Conservation (phyloP, 306 rosid genomes). For the Pachyrhizus erosus region DNA sequence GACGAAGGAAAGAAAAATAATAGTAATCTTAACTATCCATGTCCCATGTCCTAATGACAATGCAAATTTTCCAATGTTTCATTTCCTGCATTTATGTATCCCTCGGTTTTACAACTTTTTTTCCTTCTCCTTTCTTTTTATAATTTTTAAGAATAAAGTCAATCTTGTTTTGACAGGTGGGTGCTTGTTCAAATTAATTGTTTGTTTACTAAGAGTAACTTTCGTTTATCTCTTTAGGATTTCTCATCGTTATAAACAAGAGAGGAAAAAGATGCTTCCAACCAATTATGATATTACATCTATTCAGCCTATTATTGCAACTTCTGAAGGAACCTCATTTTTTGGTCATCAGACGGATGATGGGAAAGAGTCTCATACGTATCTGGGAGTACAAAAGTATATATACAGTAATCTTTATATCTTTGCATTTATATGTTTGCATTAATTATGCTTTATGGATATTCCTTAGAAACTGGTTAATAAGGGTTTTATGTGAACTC, state of each 20-base stretch:
- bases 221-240: not conserved
- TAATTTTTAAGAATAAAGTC: no score
- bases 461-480: not conserved
- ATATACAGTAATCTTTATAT: not conserved
- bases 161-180: not conserved
- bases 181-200: not conserved
- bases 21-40: not conserved
- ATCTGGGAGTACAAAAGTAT: slow-evolving; percentile 28
- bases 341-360: not conserved
- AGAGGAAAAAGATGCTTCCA: not conserved
- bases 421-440: not conserved
- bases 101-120: no score
- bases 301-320: not conserved
- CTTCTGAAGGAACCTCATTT: not conserved
- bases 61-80: no score
- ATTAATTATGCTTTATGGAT: not conserved
- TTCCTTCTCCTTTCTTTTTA: not conserved
- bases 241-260: not conserved
- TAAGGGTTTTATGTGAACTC: not conserved
- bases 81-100: no score
- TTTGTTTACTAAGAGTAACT: not conserved
- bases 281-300: not conserved
- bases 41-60: no score
- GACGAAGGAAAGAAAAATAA: not conserved
- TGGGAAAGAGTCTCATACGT: not conserved